Percentiles rank a stretch among this genome's conserved stretches.
These are phyloP conservation scores for Fabrea salina DNA, from an alignment of 169 alveolate species.

Conservation along the genomic window DNA sequence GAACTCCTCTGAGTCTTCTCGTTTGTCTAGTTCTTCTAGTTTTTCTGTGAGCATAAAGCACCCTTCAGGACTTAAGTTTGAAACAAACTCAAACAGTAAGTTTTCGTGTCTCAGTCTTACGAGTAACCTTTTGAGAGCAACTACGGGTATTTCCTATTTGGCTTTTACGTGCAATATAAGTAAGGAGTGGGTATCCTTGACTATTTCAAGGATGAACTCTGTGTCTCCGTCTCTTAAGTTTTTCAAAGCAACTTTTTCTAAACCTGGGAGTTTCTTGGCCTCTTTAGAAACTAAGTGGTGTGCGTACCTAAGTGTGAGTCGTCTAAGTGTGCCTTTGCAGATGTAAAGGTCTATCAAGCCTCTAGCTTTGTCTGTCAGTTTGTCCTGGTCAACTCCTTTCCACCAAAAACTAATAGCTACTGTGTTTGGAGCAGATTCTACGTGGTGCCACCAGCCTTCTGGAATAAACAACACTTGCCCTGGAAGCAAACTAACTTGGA, in stretches of 20 bases:
- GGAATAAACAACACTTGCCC: conserved; percentile 24
- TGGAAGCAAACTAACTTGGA: neutral
- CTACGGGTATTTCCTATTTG: neutral
- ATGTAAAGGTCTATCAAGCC: neutral
- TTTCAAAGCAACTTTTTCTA: neutral
- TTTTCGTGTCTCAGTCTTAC: neutral
- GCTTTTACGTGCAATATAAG: neutral
- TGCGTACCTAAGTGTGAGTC: neutral
- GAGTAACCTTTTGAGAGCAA: neutral
- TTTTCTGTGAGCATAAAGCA: neutral
- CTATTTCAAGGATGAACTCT: neutral
- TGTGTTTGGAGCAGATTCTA: neutral
- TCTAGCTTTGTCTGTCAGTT: neutral
- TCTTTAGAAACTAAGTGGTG: neutral
- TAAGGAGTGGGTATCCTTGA: neutral
- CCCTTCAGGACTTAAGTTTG: neutral
- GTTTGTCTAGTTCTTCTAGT: neutral
- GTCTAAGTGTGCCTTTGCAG: neutral
- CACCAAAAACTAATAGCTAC: conserved; percentile 5
- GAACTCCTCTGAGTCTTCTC: neutral
- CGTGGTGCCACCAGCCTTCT: conserved; percentile 33
- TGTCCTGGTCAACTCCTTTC: conserved; percentile 11
- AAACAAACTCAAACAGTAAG: neutral
- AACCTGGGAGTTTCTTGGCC: neutral
- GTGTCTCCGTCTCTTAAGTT: conserved; percentile 19